Conservation (phyloP, 129 eudicot genomes). For the Heracleum sosnowskyi region DNA sequence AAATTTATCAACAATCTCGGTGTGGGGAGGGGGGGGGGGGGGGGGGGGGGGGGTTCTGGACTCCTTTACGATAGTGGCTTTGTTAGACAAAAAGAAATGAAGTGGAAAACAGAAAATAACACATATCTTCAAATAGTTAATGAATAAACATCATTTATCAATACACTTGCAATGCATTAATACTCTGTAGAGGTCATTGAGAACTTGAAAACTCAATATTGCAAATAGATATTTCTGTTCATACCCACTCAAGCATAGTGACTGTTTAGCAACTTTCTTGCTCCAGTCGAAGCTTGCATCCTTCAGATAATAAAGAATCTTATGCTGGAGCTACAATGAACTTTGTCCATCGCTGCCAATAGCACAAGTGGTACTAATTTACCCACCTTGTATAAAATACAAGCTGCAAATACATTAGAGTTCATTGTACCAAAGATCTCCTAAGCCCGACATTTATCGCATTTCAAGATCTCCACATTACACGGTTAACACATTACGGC, state of each 20-base stretch:
- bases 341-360: slow-evolving; percentile 3
- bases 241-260: slow-evolving; percentile 6
- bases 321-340: slow-evolving; percentile 6
- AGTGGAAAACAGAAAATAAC: not conserved
- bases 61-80: no score
- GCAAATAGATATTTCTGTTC: slow-evolving; percentile 6
- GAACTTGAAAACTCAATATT: slow-evolving; percentile 4
- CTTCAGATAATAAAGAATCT: slow-evolving; percentile 4
- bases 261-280: slow-evolving; percentile 12
- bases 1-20: not conserved
- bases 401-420: not conserved
- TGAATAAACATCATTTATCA: not conserved
- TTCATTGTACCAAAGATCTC: not conserved
- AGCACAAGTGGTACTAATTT: slow-evolving; percentile 9
- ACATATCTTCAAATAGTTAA: not conserved
- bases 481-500: not conserved
- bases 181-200: not conserved
- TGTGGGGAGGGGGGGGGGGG: not conserved
- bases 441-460: not conserved
- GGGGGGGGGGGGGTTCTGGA: not conserved
- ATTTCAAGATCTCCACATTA: not conserved
- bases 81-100: not conserved
- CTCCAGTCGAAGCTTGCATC: slow-evolving; percentile 12
- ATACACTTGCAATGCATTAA: not conserved
- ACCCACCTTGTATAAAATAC: slow-evolving; percentile 10